Evolutionary conservation across 2,329 filamentous ascomycete genomes (phyloP).

Genomic region (Hortaea sp.): DNA sequence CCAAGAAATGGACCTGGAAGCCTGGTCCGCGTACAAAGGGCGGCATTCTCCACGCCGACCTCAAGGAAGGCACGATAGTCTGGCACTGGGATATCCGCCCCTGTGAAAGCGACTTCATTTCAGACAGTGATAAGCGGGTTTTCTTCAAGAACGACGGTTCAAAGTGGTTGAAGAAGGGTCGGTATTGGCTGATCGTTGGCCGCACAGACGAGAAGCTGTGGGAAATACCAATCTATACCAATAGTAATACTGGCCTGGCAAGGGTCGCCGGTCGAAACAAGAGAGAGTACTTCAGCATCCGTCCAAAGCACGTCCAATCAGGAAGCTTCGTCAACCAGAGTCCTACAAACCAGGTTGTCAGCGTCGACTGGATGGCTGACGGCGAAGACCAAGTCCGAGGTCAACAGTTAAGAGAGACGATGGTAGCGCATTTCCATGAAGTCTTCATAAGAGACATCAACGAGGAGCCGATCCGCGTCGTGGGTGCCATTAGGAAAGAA

Average conservation of each 20-base stretch:
- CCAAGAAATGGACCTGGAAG: neutral
- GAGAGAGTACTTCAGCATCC: neutral
- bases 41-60: neutral
- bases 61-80: neutral
- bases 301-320: neutral
- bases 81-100: conserved; percentile 1
- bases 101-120: neutral
- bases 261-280: neutral
- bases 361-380: neutral
- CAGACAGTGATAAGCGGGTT: neutral
- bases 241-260: conserved; percentile 2
- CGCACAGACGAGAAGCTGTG: neutral
- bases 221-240: conserved; percentile 2
- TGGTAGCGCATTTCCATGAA: conserved; percentile 1
- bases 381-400: neutral
- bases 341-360: neutral
- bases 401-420: neutral
- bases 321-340: neutral
- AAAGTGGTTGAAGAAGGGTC: neutral
- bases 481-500: neutral
- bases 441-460: neutral
- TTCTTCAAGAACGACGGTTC: neutral
- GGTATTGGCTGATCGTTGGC: neutral
- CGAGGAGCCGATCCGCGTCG: neutral
- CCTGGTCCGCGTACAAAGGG: neutral